These are phyloP conservation scores for Podila verticillata DNA, from an alignment of 192 early-diverging fungal species.

Conservation along the genomic window DNA sequence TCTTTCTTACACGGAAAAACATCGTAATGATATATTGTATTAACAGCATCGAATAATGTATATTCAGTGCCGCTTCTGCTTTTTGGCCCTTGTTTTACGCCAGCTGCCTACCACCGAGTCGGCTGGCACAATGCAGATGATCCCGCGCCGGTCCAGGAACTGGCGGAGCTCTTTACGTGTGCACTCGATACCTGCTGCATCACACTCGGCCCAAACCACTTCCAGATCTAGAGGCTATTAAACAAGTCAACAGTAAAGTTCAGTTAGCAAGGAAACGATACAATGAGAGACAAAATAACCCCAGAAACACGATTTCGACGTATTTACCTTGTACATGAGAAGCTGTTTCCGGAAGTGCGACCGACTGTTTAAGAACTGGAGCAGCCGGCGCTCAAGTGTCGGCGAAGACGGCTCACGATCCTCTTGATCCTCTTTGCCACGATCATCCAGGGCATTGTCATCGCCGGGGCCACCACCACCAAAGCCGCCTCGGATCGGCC, in stretches of 20 bases:
- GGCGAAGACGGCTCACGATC: background rate
- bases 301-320: background rate
- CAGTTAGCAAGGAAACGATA: background rate
- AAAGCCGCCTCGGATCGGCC: background rate
- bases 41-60: no score
- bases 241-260: background rate
- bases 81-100: slow-evolving; percentile 23
- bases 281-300: background rate
- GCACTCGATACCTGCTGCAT: slow-evolving; percentile 20
- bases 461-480: background rate
- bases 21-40: no score
- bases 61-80: background rate
- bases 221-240: slow-evolving; percentile 43
- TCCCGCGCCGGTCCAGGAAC: slow-evolving; percentile 32
- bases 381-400: slow-evolving; percentile 21
- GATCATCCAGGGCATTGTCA: background rate
- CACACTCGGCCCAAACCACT: slow-evolving; percentile 30
- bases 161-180: slow-evolving; percentile 25
- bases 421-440: background rate
- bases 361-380: slow-evolving; percentile 16
- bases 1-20: no score
- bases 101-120: slow-evolving; percentile 30
- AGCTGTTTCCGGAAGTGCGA: slow-evolving; percentile 22
- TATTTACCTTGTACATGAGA: slow-evolving; percentile 39
- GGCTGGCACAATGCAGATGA: slow-evolving; percentile 34